These are phyloP conservation scores for Amaranthus palmeri DNA, from an alignment of 148 eudicot genomes.

Conservation along the genomic window DNA sequence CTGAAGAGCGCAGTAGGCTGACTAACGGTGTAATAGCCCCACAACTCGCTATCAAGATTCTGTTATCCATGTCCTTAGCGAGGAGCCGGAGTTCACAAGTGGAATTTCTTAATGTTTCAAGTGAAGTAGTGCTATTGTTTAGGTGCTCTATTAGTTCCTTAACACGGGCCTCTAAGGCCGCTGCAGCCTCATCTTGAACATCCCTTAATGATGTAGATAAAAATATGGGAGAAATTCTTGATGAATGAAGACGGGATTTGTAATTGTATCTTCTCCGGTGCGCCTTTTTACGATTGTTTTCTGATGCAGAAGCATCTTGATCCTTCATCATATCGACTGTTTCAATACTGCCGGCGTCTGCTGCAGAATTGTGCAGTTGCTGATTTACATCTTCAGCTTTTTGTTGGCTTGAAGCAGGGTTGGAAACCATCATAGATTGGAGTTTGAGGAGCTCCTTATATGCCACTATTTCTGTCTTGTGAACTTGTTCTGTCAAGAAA, in stretches of 20 bases:
- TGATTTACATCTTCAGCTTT: constrained; percentile 32
- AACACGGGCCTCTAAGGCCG: constrained; percentile 49
- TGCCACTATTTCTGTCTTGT: background rate
- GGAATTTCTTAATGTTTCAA: constrained; percentile 55
- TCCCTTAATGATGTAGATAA: constrained; percentile 41
- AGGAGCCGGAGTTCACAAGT: constrained; percentile 58
- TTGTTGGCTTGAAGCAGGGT: constrained; percentile 37
- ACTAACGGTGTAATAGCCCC: constrained; percentile 64
- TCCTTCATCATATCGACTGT: constrained; percentile 46
- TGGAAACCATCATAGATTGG: constrained; percentile 41
- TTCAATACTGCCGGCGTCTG: constrained; percentile 8
- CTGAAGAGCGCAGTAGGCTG: constrained; percentile 52
- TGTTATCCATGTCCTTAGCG: constrained; percentile 71
- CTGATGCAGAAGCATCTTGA: constrained; percentile 32
- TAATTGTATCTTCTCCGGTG: constrained; percentile 40
- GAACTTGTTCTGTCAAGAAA: too few relatives aligned
- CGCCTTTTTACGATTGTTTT: background rate
- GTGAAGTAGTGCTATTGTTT: constrained; percentile 27
- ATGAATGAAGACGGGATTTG: constrained; percentile 41
- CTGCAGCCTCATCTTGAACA: constrained; percentile 33
- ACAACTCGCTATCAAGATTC: constrained; percentile 57
- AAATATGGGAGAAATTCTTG: constrained; percentile 45
- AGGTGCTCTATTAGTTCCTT: constrained; percentile 55
- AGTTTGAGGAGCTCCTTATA: background rate
- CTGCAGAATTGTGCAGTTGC: constrained; percentile 21